Base-by-base conservation (phyloP, 2,329 filamentous ascomycete species). In the Cyphellophora attinorum region DNA sequence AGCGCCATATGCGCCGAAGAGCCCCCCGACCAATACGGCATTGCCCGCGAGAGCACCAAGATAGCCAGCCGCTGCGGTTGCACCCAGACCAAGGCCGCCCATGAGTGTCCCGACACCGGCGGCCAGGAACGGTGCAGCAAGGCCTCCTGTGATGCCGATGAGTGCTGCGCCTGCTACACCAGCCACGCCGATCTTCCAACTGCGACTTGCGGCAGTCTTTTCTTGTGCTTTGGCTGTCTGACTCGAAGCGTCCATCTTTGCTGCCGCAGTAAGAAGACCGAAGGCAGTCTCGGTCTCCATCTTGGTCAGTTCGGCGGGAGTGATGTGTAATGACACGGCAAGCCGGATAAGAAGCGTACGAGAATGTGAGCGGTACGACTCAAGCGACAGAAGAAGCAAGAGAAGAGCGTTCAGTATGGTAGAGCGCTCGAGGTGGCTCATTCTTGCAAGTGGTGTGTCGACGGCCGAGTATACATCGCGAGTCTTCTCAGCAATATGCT, bases 1-100 rank as follows among this genome's bases (percentile, higher is more conserved):
- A 2, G 76, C 74, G 29, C 79, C 79, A 52, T 86, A 89, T 21
- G 86, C 80, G 6, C 85, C 85, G 50, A 93, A 91, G 29, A 93
- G 60, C 17, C 77, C 74, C 11, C 83, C 85, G 18, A 88, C 76
- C 19, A 81, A 65, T 11, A 85, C 68, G 3, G 76, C 74, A 41
- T 78, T 85, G 5, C 81, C 76, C 13, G 76, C 74, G 2, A 74
- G 73, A 1, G 74, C 67, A 10, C 76, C 74, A 2, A 91, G 63
- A 21, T 44, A 46, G 15, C 44, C 41, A 13, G 44, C 44, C 16
- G 41, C 36, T 11, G 79, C 77, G 3, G 77, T 78, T 3, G 41
- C 44, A 4, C 44, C 44, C 11, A 46, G 41, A 3, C 81, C 81
- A 8, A 79, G 56, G 0, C 81, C 81, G 8, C 76, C 75, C 59